phyloP scores from a whole-genome alignment of 352 stramenopile species.

The Phytophthora vignae region DNA sequence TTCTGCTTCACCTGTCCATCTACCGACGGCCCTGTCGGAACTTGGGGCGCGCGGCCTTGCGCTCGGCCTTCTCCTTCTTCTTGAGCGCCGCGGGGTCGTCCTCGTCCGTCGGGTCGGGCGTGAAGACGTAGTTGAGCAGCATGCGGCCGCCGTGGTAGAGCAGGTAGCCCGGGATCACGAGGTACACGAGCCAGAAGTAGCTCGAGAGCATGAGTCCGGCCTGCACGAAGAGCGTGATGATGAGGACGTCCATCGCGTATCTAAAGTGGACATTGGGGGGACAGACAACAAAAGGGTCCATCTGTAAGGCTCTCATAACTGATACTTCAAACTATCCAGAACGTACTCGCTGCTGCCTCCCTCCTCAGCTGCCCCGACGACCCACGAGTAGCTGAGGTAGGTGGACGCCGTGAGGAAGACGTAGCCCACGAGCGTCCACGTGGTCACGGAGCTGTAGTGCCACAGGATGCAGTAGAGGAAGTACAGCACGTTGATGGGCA shows the following conservation, averaged over 20 bases:
- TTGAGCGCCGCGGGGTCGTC: conserved; percentile 66
- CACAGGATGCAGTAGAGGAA: conserved; percentile 82
- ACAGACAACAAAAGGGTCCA: conserved; percentile 8
- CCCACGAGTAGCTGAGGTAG: conserved; percentile 86
- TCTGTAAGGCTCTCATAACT: conserved; percentile 22
- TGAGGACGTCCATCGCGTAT: conserved; percentile 88
- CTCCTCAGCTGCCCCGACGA: conserved; percentile 79
- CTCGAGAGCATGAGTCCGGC: conserved; percentile 77
- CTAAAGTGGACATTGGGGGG: conserved; percentile 26
- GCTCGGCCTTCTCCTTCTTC: conserved; percentile 83
- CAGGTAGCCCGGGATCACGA: conserved; percentile 84
- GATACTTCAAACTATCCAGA: conserved; percentile 23
- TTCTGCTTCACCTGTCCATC: conserved; percentile 9
- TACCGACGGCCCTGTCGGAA: conserved; percentile 53
- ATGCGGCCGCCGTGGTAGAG: conserved; percentile 82
- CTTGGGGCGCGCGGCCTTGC: conserved; percentile 63
- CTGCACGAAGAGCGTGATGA: conserved; percentile 86
- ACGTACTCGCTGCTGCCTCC: conserved; percentile 81
- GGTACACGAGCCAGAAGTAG: conserved; percentile 90
- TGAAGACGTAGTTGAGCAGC: conserved; percentile 88
- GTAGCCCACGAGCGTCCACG: conserved; percentile 78
- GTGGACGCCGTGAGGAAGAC: conserved; percentile 68
- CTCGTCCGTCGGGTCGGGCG: conserved; percentile 59
- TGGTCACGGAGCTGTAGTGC: conserved; percentile 69
- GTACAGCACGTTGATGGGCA: conserved; percentile 85